Evolutionary conservation across 495 filamentous ascomycete genomes (phyloP).

Genomic region (Friedmanniomyces simplex): DNA sequence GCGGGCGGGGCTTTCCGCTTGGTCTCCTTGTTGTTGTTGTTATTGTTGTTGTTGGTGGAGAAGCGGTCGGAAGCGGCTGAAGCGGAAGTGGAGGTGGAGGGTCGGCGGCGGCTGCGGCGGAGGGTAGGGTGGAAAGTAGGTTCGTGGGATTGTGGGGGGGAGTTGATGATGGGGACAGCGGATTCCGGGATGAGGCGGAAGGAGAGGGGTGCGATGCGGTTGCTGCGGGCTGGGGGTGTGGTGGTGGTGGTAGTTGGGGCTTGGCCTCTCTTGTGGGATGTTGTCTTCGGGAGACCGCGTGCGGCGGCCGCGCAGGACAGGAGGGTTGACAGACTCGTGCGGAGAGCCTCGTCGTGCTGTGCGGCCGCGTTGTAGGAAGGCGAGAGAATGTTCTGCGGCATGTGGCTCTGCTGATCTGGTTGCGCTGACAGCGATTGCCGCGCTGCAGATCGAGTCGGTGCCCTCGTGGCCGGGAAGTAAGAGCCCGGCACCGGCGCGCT

Average conservation of each 20-base stretch:
- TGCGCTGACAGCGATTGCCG: constrained; percentile 2
- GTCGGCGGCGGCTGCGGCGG: neutral
- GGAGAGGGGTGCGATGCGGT: constrained; percentile 42
- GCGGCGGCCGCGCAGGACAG: constrained; percentile 86
- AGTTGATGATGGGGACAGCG: constrained; percentile 35
- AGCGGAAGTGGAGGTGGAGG: constrained; percentile 4
- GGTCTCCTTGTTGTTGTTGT: constrained; percentile 4
- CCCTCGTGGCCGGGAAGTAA: constrained; percentile 27
- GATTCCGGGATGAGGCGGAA: constrained; percentile 66
- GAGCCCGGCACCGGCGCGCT: constrained; percentile 36
- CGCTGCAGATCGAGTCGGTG: constrained; percentile 25
- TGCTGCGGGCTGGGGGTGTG: constrained; percentile 16
- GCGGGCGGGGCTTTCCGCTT: constrained; percentile 19
- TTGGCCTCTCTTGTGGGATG: constrained; percentile 23
- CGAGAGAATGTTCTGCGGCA: constrained; percentile 51
- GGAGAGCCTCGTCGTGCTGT: constrained; percentile 86
- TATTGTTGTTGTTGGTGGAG: too few species aligned
- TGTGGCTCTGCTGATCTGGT: constrained; percentile 27
- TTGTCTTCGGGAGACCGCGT: constrained; percentile 61
- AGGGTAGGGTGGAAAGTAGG: constrained; percentile 23
- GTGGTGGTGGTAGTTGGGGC: constrained; percentile 15
- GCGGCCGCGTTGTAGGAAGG: constrained; percentile 56
- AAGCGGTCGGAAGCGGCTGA: constrained; percentile 6
- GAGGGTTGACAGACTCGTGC: constrained; percentile 87
- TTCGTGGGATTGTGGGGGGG: constrained; percentile 12